phyloP scores from a whole-genome alignment of 2,329 filamentous ascomycete species.

The Aspergillus proliferans region DNA sequence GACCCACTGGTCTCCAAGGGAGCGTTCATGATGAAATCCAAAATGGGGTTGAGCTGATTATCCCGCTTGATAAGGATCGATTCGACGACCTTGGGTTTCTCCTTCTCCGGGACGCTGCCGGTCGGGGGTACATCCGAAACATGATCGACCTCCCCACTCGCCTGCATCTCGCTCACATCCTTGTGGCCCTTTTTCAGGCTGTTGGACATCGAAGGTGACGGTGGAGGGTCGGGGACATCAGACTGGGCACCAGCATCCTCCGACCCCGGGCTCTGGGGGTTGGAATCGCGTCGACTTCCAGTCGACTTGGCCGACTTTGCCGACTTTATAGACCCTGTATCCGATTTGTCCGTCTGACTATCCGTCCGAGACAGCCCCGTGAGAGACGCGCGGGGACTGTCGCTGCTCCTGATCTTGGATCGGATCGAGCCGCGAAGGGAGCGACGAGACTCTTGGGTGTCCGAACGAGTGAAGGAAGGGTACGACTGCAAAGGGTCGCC shows the following conservation, averaged over 20 bases:
- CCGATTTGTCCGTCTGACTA: constrained; percentile 54
- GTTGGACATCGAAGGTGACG: constrained; percentile 78
- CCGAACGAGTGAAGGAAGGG: constrained; percentile 84
- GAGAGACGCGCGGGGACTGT: constrained; percentile 74
- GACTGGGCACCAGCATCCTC: constrained; percentile 42
- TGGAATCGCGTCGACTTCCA: constrained; percentile 44
- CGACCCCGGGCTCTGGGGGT: constrained; percentile 31
- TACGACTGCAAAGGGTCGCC: constrained; percentile 69
- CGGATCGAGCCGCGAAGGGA: constrained; percentile 75
- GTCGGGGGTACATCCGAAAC: constrained; percentile 86
- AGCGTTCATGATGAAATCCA: constrained; percentile 44
- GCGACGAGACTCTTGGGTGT: constrained; percentile 85
- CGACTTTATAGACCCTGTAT: constrained; percentile 69
- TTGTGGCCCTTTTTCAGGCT: constrained; percentile 67
- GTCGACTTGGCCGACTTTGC: constrained; percentile 55
- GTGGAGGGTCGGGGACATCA: constrained; percentile 59
- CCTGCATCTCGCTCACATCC: constrained; percentile 73
- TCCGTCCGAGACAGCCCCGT: constrained; percentile 59
- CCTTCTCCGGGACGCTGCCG: constrained; percentile 48
- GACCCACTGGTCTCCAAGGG: constrained; percentile 41
- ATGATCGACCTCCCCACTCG: constrained; percentile 84
- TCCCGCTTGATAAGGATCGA: constrained; percentile 84
- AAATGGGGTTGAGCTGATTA: constrained; percentile 61
- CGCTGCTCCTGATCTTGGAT: constrained; percentile 70
- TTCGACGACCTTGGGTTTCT: constrained; percentile 64